Base-by-base conservation (phyloP, 331 rosid genomes). In the Ulmus americana region DNA sequence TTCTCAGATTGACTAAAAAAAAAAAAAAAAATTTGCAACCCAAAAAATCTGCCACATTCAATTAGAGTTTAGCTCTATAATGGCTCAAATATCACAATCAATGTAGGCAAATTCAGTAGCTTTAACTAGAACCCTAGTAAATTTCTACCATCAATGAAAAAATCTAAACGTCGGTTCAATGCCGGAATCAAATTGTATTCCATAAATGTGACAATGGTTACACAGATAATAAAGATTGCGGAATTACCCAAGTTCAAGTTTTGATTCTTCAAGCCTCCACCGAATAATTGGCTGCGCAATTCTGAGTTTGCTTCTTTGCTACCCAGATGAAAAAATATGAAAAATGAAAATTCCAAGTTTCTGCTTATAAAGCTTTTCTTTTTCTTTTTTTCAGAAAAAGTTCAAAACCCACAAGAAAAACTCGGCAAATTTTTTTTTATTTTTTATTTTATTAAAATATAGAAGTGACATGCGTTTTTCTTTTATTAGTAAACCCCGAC, bases 21-120 rank as follows among this genome's bases (percentile, higher is more conserved):
- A 11, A 39, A 51, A 18, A 15, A 46, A 22, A 52, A 18, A 43
- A 50, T 28, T 28, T 28, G 35, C 35, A 28, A 28, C 62, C 47
- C 57, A 67, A n/a, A 56, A 22, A 20, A 51, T 13, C 49, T 18
- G 8, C 14, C 48, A 53, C 8, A 40, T 50, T 65, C 51, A 38
- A 44, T 49, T 51, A n/a, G 28, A 22, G 59, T 45, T 53, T 35
- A 54, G 65, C 62, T 78, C 55, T 42, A 45, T 68, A 59, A 28
- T 10, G 45, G 16, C 44, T 45, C 44, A 68, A 12, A 59, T 52
- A 14, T 8, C 68, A 40, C 69, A 73, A 46, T 46, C 54, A 73
- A 52, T 63, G 46, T 4, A 40, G 62, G 59, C 55, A 69, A 78
- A 45, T 64, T 73, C 71, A 52, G 66, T 46, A 63, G 69, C 62